Evolutionary conservation across 2,329 filamentous ascomycete species (phyloP).

Genomic region (Claviceps digitariae): DNA sequence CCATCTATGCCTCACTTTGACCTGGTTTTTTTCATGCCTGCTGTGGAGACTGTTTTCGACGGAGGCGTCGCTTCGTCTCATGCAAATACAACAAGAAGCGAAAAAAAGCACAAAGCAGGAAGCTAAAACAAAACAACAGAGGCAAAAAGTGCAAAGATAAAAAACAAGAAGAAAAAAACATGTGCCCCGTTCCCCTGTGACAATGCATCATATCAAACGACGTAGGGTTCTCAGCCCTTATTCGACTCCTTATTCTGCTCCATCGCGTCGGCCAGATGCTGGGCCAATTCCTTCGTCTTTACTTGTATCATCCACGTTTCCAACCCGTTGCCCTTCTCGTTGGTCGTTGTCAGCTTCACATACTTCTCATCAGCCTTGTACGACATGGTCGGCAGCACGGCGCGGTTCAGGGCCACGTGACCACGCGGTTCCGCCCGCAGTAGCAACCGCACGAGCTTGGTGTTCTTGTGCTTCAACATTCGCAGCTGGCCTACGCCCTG

Average conservation of each 20-base stretch:
- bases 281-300: slow-evolving; percentile 47
- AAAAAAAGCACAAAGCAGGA: not conserved
- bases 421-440: slow-evolving; percentile 65
- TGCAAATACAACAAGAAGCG: not conserved
- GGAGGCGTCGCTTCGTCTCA: not conserved
- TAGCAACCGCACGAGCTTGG: slow-evolving; percentile 52
- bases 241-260: slow-evolving; percentile 43
- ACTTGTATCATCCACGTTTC: slow-evolving; percentile 62
- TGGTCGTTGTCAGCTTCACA: slow-evolving; percentile 43
- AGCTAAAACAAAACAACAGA: too few relatives aligned
- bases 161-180: not conserved
- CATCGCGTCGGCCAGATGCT: slow-evolving; percentile 35
- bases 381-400: slow-evolving; percentile 43
- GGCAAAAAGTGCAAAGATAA: too few relatives aligned
- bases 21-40: too few relatives aligned
- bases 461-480: slow-evolving; percentile 60
- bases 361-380: slow-evolving; percentile 52
- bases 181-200: not conserved
- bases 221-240: slow-evolving; percentile 29
- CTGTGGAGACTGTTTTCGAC: not conserved
- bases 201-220: not conserved
- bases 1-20: not conserved
- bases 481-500: slow-evolving; percentile 61
- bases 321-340: slow-evolving; percentile 42
- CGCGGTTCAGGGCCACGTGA: slow-evolving; percentile 58